Percentiles rank a stretch among this genome's conserved stretches.
Conservation (phyloP, 768 basidiomycete genomes). For the Suillus placidus region DNA sequence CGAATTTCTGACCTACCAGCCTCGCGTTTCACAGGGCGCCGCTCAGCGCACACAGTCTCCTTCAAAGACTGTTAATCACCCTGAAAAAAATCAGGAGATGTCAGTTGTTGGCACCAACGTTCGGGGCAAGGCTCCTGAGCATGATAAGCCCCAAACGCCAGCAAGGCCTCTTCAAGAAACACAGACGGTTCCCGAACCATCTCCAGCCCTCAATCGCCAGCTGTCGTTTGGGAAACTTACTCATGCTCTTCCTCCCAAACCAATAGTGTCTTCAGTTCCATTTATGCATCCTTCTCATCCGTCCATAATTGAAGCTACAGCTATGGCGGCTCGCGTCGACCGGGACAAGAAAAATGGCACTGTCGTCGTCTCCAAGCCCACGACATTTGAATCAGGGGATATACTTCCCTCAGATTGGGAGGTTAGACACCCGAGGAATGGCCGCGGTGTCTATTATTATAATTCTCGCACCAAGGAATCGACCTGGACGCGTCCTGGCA, state of each 20-base stretch:
- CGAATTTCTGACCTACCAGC: constrained; percentile 51
- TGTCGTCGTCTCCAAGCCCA: constrained; percentile 21
- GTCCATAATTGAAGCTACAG: constrained; percentile 61
- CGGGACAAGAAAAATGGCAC: constrained; percentile 48
- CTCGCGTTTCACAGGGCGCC: constrained; percentile 35
- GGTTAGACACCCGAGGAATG: constrained; percentile 51
- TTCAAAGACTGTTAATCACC: constrained; percentile 18
- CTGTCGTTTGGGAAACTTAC: constrained; percentile 45
- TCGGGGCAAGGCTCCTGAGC: constrained; percentile 10
- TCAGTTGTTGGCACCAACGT: constrained; percentile 8
- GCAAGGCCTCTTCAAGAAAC: constrained; percentile 14
- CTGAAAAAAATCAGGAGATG: constrained; percentile 19
- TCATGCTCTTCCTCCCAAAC: constrained; percentile 74
- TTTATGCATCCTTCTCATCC: constrained; percentile 59
- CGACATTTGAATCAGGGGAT: constrained; percentile 31
- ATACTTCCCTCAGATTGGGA: constrained; percentile 65
- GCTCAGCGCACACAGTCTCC: constrained; percentile 20
- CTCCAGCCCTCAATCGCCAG: constrained; percentile 27
- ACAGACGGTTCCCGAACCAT: constrained; percentile 22
- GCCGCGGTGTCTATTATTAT: constrained; percentile 56
- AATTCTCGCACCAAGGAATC: constrained; percentile 57
- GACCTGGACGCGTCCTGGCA: constrained; percentile 59
- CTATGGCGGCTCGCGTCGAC: constrained; percentile 53
- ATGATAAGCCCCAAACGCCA: constrained; percentile 15
- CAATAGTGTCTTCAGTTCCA: constrained; percentile 51